Evolutionary conservation across 2,329 filamentous ascomycete species (phyloP).

Genomic region (Trichoderma simmonsii): DNA sequence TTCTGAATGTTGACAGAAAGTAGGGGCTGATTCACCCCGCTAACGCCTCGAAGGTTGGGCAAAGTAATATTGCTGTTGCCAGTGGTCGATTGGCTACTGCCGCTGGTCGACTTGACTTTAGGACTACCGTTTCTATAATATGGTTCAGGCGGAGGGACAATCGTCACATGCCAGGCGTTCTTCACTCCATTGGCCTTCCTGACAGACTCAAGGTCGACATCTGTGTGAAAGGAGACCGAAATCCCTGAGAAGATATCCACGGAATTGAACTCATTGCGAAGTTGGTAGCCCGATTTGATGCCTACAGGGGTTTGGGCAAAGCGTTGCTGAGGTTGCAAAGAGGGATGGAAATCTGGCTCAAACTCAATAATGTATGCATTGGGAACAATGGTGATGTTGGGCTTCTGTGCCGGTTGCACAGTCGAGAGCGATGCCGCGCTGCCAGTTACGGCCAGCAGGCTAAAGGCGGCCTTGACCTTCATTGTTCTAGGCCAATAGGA

Average conservation of each 20-base stretch:
- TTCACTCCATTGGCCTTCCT: not conserved
- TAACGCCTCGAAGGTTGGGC: not conserved
- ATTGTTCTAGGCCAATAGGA: not conserved
- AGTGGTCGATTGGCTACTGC: too few species aligned
- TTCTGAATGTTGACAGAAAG: conserved; percentile 20
- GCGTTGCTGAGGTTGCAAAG: not conserved
- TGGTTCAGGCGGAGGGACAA: not conserved
- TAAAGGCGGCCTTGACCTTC: not conserved
- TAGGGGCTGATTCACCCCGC: not conserved
- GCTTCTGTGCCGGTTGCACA: not conserved
- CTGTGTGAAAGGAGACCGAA: not conserved
- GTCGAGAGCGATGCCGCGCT: not conserved
- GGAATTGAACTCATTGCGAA: not conserved
- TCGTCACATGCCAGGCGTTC: not conserved
- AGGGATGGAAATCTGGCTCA: not conserved
- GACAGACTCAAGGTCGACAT: not conserved
- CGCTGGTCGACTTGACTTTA: not conserved
- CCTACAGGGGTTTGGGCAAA: not conserved
- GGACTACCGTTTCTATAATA: not conserved
- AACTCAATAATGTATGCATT: conserved; percentile 18
- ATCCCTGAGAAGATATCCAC: not conserved
- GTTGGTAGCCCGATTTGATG: not conserved
- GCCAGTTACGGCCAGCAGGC: not conserved
- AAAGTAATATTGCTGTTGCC: not conserved
- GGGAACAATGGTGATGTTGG: not conserved